A percentile compares a stretch with the other conserved stretches of the same genome.
Conservation (phyloP, 306 rosid genomes). For the Cajanus cajan region DNA sequence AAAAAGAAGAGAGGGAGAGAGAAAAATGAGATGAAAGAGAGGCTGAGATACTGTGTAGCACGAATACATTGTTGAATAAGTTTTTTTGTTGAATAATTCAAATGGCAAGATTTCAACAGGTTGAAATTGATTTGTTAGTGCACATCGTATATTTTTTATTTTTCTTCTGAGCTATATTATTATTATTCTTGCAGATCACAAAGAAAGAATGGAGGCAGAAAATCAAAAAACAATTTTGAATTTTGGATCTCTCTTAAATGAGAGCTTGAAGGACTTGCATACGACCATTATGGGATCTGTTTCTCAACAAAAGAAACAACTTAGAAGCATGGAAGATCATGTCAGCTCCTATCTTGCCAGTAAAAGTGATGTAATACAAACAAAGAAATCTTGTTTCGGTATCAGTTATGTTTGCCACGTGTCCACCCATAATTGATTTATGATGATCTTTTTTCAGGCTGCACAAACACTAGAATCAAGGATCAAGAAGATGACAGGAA, state of each 20-base stretch:
- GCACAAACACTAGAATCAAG: slow-evolving; percentile 64
- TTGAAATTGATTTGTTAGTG: background rate
- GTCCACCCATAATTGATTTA: slow-evolving; percentile 18
- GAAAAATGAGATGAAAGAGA: background rate
- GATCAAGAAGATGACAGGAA: slow-evolving; percentile 66
- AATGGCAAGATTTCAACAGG: background rate
- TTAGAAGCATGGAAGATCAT: slow-evolving; percentile 77
- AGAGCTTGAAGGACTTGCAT: slow-evolving; percentile 65
- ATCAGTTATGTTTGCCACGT: background rate
- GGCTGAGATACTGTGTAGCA: background rate
- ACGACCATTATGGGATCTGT: slow-evolving; percentile 61
- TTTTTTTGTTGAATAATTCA: background rate
- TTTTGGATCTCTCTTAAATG: slow-evolving; percentile 73
- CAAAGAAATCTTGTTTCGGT: background rate
- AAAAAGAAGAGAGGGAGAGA: background rate
- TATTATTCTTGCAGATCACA: slow-evolving; percentile 50
- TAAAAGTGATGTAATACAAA: slow-evolving; percentile 74
- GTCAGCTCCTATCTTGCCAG: slow-evolving; percentile 53
- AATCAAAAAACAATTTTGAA: slow-evolving; percentile 58
- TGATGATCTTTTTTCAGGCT: slow-evolving; percentile 50
- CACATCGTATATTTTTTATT: background rate
- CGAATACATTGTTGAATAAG: background rate
- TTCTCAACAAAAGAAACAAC: slow-evolving; percentile 73
- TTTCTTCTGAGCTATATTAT: slow-evolving; percentile 13
- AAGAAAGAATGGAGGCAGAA: slow-evolving; percentile 69